Percentiles rank a stretch among this genome's conserved stretches.
These are phyloP conservation scores for Peronospora farinosa DNA, from an alignment of 352 stramenopile genomes.

Conservation along the genomic window DNA sequence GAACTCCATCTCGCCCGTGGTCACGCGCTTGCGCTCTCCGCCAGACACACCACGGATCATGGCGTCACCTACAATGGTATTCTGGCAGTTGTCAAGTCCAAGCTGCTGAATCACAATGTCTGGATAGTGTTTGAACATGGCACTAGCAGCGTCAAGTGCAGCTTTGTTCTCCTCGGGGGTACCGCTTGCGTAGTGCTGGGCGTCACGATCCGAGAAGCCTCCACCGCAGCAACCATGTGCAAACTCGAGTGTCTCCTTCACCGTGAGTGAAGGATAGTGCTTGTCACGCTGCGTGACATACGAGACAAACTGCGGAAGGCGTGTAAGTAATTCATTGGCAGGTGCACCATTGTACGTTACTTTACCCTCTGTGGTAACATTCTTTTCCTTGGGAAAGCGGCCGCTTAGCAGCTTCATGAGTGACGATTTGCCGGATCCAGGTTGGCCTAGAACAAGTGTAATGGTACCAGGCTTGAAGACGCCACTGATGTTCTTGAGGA, in stretches of 20 bases:
- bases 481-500: slow-evolving; percentile 33
- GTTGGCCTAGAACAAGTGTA: slow-evolving; percentile 36
- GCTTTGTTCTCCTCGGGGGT: slow-evolving; percentile 29
- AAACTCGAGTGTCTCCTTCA: slow-evolving; percentile 58
- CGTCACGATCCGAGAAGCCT: slow-evolving; percentile 13
- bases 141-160: slow-evolving; percentile 20
- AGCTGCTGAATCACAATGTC: slow-evolving; percentile 3
- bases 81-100: slow-evolving; percentile 3
- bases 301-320: slow-evolving; percentile 33
- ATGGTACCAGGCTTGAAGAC: slow-evolving; percentile 41
- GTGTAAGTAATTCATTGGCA: slow-evolving; percentile 1
- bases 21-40: no score
- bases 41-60: no score
- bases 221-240: slow-evolving; percentile 29
- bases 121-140: slow-evolving; percentile 15
- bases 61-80: background rate
- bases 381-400: no score
- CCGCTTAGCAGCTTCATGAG: no score
- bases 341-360: slow-evolving; percentile 13
- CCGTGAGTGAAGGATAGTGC: slow-evolving; percentile 37
- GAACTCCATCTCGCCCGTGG: no score
- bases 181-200: slow-evolving; percentile 13
- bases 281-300: slow-evolving; percentile 39
- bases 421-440: no score
- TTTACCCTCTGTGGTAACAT: no score